A percentile compares a stretch with the other conserved stretches of the same genome.
These are phyloP conservation scores for Smallanthus sonchifolius DNA, from an alignment of 129 eudicot genomes.

Conservation along the genomic window DNA sequence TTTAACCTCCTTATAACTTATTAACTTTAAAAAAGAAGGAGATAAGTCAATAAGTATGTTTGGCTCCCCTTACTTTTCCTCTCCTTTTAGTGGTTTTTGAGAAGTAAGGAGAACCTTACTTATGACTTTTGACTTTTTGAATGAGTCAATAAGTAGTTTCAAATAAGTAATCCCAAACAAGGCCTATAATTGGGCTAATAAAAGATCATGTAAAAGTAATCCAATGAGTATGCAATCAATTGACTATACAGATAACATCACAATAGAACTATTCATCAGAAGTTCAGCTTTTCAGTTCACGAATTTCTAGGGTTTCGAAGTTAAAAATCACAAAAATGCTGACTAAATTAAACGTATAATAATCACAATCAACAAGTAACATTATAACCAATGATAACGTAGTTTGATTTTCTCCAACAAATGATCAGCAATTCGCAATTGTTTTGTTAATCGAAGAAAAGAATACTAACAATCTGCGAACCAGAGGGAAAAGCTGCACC, in stretches of 20 bases:
- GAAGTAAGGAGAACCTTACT: no score
- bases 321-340: neutral
- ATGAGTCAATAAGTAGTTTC: no score
- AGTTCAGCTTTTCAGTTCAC: neutral
- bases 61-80: no score
- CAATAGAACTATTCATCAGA: neutral
- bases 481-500: slow-evolving; percentile 26
- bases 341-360: neutral
- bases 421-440: neutral
- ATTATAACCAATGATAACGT: neutral
- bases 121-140: no score
- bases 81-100: no score
- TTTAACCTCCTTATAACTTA: no score
- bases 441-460: neutral
- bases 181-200: neutral
- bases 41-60: no score
- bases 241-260: neutral
- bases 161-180: no score
- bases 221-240: slow-evolving; percentile 1
- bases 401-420: neutral
- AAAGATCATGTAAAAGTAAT: neutral
- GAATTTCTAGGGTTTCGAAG: slow-evolving; percentile 2
- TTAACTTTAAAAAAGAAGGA: no score
- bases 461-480: slow-evolving; percentile 32
- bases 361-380: neutral